Base-by-base conservation (phyloP, 495 filamentous ascomycete genomes). In the Daldinia bambusicola region DNA sequence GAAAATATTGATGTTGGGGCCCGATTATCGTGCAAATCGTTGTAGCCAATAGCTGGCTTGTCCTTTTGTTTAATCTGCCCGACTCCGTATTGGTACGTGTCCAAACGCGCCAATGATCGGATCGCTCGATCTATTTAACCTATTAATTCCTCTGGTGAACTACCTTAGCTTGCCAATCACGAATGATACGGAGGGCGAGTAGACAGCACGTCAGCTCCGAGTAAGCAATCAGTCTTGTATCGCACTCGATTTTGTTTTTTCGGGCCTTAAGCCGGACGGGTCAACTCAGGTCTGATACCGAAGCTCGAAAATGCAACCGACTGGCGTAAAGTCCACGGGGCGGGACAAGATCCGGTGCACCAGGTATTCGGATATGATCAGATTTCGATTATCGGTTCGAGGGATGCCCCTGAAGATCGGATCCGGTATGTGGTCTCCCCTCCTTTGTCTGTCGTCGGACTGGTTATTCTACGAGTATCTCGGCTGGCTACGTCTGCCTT, bases 81-180 rank as follows among this genome's bases (percentile, higher is more conserved):
- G 66, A 73, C 66, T 73, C 62, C 66, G 70, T 66, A 73, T 66
- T 69, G 70, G 70, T 66, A 62, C 61, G 16, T 52, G 61, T 59
- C 31, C 62, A 69, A 73, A 69, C 70, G 70, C 70, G 70, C 70
- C 70, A 73, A 69, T 73, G 61, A 66, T 73, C 61, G 66, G 37
- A 55, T 64, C 40, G 65, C 45, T 69, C 38, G 70, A 61, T 69
- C 51, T 66, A 73, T 73, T 73, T 66, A 73, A 69, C 70, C 70
- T 73, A 73, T 66, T 69, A 69, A 59, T 59, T 69, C 66, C 57
- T 73, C 66, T 63, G 61, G 63, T 61, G 64, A 65, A 50, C 50
- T 69, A 45, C 61, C 66, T 58, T 60, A 62, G 70, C 61, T 73
- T 73, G 70, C 70, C 70, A 73, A 73, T 73, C 70, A 63, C 61